Base-by-base conservation (phyloP, 139 green algal genomes). In the Parachlorella kessleri region DNA sequence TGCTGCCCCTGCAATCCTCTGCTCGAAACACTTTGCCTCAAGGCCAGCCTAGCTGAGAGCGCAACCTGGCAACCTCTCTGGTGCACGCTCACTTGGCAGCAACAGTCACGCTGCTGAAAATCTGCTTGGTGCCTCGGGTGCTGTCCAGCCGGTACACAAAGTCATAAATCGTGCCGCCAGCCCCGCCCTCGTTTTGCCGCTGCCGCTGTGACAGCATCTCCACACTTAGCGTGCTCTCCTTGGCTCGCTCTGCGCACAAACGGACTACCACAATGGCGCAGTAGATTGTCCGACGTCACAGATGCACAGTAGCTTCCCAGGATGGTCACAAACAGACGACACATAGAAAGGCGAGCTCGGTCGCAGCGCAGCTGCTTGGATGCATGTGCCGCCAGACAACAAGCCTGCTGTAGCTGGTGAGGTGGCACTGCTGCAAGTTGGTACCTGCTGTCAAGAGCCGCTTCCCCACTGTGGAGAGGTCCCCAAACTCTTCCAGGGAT, bases 111-210 rank as follows among this genome's bases (percentile, higher is more conserved):
- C 88, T 91, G 66, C 91, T 92, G 37, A 95, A 64, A 30, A 96
- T 91, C 30, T 88, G 83, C 82, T 97, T 97, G 9, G 75, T 75
- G 0, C 93, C 93, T 0, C 93, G 83, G 0, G 92, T 97, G 75
- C 75, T 92, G 79, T 94, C 85, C 53, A 97, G 83, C n/a, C 94
- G 87, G 66, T 97, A 97, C 83, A 93, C 85, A 39, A 91, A 94
- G 21, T 89, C 79, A 69, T 93, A 94, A 1, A 66, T 53, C 23
- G 53, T 36, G 21, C 40, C 35, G 6, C 24, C 23, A 32, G 0
- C 1, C 24, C 35, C 10, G 33, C 53, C 63, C 0, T 72, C 2
- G 21, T 69, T 55, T 18, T 24, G 72, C 1, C 88, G 78, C 1
- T 63, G 36, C 21, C 65, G 80, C 38, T 85, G 66, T 14, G 30